Evolutionary conservation across 2,329 filamentous ascomycete species (phyloP), one percentile per base, ranked within the genome.

Genomic region (Aspergillus viridinutans): DNA sequence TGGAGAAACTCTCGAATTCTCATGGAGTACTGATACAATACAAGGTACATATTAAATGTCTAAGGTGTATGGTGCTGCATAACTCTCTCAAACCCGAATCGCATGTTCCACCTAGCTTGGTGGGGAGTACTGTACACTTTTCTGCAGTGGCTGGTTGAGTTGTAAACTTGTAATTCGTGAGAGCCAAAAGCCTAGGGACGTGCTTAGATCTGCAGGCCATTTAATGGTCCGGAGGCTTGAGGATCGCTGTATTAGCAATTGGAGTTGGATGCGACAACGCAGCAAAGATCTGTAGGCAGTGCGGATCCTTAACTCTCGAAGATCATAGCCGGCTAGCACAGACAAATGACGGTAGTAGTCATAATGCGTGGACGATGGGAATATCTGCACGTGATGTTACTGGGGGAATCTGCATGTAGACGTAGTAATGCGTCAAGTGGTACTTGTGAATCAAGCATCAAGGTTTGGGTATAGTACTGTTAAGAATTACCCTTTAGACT

Each of bases 221-320:
- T 52, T 4, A 8, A 23, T 51, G 10, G n/a, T 21, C 14, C 21
- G 14, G 43, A 14, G 23, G 4, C 20, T 23, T 40, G 53, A 53
- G 45, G 35, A 43, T 45, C 29, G 25, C 35, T 47, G 25, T 47
- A 50, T 48, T 56, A 53, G 50, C 56, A 56, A 62, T 59, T 62
- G 55, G 55, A 55, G 56, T 45, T 53, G 49, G 53, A 57, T 38
- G 58, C 53, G 56, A 63, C 61, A 63, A 61, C 61, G 50, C 58
- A 61, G 57, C 61, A 59, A 54, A 38, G 49, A 54, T 47, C 54
- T 55, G 25, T 59, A n/a, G n/a, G 23, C 23, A 52, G 28, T 54
- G 59, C 57, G 57, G 57, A 61, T 57, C 59, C 43, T 23, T 23
- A 23, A 23, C 42, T 45, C 8, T 45, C 10, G 29, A 38, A 58